A percentile compares a stretch with the other conserved stretches of the same genome.
Evolutionary conservation across 2,329 filamentous ascomycete species (phyloP).

Genomic region (Alternaria dauci): DNA sequence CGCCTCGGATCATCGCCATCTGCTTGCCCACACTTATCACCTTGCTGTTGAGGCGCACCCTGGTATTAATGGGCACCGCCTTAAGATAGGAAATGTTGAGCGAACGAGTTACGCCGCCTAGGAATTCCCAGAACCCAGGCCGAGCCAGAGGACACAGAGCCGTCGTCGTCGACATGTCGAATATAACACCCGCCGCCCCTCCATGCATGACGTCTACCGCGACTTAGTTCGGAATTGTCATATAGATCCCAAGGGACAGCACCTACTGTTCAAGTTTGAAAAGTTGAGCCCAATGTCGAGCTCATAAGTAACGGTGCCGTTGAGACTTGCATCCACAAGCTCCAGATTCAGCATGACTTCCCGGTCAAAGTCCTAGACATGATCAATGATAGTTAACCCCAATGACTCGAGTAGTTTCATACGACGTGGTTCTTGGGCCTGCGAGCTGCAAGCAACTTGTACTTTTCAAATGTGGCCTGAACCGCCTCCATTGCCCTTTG

Average conservation of each 20-base stretch:
- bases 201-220: constrained; percentile 52
- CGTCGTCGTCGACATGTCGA: constrained; percentile 57
- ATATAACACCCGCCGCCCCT: constrained; percentile 51
- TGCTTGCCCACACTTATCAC: constrained; percentile 59
- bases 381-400: constrained; percentile 6
- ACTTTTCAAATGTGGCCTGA: constrained; percentile 49
- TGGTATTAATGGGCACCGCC: constrained; percentile 58
- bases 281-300: constrained; percentile 46
- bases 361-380: constrained; percentile 47
- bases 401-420: background rate
- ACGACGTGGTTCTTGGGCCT: constrained; percentile 46
- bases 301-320: constrained; percentile 48
- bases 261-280: constrained; percentile 52
- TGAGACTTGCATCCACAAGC: constrained; percentile 47
- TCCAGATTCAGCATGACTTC: constrained; percentile 50
- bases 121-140: constrained; percentile 62
- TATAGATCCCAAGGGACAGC: background rate
- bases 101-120: constrained; percentile 60
- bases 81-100: constrained; percentile 62
- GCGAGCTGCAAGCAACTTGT: constrained; percentile 42
- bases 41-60: constrained; percentile 53
- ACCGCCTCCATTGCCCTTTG: constrained; percentile 49
- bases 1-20: constrained; percentile 62
- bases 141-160: constrained; percentile 59
- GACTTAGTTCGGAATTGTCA: constrained; percentile 5